Evolutionary conservation across 768 basidiomycete species (phyloP).

Genomic region (Mycena albidolilacea): DNA sequence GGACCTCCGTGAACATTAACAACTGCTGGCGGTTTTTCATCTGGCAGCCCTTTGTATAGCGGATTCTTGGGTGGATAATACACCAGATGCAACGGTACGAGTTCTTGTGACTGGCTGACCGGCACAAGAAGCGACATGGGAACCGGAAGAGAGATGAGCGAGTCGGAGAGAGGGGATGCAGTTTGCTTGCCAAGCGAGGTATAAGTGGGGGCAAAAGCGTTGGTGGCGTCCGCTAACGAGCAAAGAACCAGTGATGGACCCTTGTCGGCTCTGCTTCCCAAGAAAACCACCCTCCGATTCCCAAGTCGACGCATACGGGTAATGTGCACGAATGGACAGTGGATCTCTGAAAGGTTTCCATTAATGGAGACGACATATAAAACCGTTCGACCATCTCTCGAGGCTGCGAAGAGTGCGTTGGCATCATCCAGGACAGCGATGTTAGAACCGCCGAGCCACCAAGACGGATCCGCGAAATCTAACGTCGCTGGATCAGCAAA

Average conservation of each 20-base stretch:
- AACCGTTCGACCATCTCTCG: conserved; percentile 46
- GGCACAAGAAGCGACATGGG: conserved; percentile 21
- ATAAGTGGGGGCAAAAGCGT: conserved; percentile 1
- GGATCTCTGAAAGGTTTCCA: conserved; percentile 44
- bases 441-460: conserved; percentile 26
- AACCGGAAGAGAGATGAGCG: conserved; percentile 40
- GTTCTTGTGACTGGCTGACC: neutral
- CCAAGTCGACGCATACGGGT: conserved; percentile 45
- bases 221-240: neutral
- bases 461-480: conserved; percentile 43
- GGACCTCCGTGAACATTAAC: conserved; percentile 72
- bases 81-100: conserved; percentile 60
- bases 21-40: conserved; percentile 67
- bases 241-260: conserved; percentile 34
- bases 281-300: conserved; percentile 44
- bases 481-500: conserved; percentile 8
- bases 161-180: conserved; percentile 41
- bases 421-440: conserved; percentile 26
- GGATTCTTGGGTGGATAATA: conserved; percentile 70
- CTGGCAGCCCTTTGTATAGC: conserved; percentile 53
- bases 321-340: conserved; percentile 48
- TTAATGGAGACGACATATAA: conserved; percentile 47
- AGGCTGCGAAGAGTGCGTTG: conserved; percentile 44
- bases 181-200: conserved; percentile 17
- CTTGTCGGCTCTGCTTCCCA: conserved; percentile 49